Percentiles rank a stretch among this genome's conserved stretches.
These are phyloP conservation scores for Penicillium aurantiogriseum DNA, from an alignment of 2,329 filamentous ascomycete species.

Conservation along the genomic window DNA sequence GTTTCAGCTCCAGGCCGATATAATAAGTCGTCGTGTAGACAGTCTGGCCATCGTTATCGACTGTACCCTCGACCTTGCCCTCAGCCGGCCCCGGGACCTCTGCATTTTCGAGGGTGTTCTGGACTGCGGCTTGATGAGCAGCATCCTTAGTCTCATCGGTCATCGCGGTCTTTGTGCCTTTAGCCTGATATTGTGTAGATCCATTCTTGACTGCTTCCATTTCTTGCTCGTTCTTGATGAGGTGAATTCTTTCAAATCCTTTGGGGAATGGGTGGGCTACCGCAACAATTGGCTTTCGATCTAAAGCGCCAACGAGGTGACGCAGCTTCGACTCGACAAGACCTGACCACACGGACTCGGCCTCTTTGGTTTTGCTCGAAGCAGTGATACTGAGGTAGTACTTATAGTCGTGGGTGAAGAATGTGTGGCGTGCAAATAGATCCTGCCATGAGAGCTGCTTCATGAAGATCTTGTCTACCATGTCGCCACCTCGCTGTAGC, in stretches of 20 bases:
- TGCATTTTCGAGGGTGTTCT: slow-evolving; percentile 45
- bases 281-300: slow-evolving; percentile 74
- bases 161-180: slow-evolving; percentile 51
- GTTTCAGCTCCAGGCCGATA: slow-evolving; percentile 78
- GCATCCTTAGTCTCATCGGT: slow-evolving; percentile 53
- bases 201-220: slow-evolving; percentile 63
- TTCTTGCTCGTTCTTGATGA: slow-evolving; percentile 62
- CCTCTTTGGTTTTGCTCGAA: slow-evolving; percentile 77
- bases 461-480: slow-evolving; percentile 75
- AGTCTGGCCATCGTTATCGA: slow-evolving; percentile 43
- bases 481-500: slow-evolving; percentile 71
- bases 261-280: slow-evolving; percentile 91
- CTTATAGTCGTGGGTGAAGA: slow-evolving; percentile 91
- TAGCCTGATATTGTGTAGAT: slow-evolving; percentile 59
- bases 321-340: slow-evolving; percentile 92
- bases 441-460: slow-evolving; percentile 81
- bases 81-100: slow-evolving; percentile 37
- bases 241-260: slow-evolving; percentile 80
- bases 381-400: slow-evolving; percentile 91
- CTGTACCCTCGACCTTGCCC: slow-evolving; percentile 32
- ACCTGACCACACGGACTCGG: slow-evolving; percentile 83
- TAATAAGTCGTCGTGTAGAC: slow-evolving; percentile 93
- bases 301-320: slow-evolving; percentile 77
- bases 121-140: slow-evolving; percentile 49
- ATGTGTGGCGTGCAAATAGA: slow-evolving; percentile 83